Percentiles rank a stretch among this genome's conserved stretches.
phyloP scores from a whole-genome alignment of 768 basidiomycete genomes.

The Boletus reticuloceps region DNA sequence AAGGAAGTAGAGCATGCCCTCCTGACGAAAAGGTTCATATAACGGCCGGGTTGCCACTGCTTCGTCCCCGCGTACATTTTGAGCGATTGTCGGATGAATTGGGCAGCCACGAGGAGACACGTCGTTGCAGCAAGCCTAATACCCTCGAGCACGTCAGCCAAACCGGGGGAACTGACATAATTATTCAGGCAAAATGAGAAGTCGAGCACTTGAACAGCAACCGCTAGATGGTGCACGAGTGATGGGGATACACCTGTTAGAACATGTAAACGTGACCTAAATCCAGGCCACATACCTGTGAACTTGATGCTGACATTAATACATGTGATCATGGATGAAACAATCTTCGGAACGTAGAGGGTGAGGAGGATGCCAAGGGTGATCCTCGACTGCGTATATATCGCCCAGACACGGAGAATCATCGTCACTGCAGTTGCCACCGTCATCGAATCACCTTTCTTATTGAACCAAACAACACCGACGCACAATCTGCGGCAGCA shows the following conservation, averaged over 20 bases:
- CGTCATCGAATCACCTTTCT: neutral
- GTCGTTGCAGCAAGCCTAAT: neutral
- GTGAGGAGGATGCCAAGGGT: slow-evolving; percentile 6
- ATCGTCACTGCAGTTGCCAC: slow-evolving; percentile 1
- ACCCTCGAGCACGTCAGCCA: neutral
- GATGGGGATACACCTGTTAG: too few species aligned
- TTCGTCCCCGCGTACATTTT: neutral
- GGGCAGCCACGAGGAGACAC: neutral
- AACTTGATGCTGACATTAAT: neutral
- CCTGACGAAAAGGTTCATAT: neutral
- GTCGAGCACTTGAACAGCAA: too few species aligned
- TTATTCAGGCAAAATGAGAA: too few species aligned
- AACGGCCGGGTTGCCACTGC: neutral
- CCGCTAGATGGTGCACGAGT: too few species aligned
- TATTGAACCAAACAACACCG: neutral
- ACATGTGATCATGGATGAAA: neutral
- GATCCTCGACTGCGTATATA: slow-evolving; percentile 5
- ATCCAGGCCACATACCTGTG: neutral
- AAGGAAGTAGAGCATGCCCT: neutral
- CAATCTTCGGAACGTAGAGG: neutral
- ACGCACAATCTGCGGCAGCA: slow-evolving; percentile 7
- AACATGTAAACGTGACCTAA: too few species aligned
- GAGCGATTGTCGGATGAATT: neutral
- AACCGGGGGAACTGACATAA: neutral
- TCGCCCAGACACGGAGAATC: slow-evolving; percentile 12